Conservation (phyloP, 2,329 filamentous ascomycete genomes). For the Pestalotiopsis sp. region DNA sequence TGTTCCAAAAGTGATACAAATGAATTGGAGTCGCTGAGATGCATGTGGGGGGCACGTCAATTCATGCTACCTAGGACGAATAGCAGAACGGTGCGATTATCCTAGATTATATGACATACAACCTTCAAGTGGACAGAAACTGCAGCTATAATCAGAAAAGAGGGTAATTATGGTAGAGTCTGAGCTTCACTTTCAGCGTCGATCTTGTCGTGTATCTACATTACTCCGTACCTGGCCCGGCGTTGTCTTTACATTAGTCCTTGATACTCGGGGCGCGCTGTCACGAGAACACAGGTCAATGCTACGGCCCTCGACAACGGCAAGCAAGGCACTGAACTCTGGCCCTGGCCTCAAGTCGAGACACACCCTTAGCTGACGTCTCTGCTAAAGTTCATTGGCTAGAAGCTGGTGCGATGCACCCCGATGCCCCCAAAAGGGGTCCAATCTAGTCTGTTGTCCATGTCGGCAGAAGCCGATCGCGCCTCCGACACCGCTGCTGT, state of each 20-base stretch:
- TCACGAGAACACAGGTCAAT: not conserved
- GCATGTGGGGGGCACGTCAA: not conserved
- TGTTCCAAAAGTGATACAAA: not conserved
- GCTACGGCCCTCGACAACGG: not conserved
- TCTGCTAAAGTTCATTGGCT: not conserved
- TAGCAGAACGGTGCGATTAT: not conserved
- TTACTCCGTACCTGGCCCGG: too few relatives aligned
- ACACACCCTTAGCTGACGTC: not conserved
- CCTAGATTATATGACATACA: too few relatives aligned
- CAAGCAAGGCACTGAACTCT: not conserved
- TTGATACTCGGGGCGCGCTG: not conserved
- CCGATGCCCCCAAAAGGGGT: not conserved
- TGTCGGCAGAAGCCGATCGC: not conserved
- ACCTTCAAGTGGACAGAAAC: too few relatives aligned
- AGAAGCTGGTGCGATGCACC: not conserved
- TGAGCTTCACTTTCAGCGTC: too few relatives aligned
- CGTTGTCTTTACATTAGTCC: too few relatives aligned
- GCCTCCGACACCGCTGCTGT: conserved; percentile 5
- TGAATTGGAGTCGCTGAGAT: not conserved
- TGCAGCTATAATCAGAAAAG: too few relatives aligned
- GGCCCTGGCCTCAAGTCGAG: not conserved
- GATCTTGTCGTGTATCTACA: too few relatives aligned
- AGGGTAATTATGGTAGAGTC: too few relatives aligned
- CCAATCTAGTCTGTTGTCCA: not conserved
- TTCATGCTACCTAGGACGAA: not conserved